phyloP scores from a whole-genome alignment of 208 protist species.

The Naegleria lovaniensis region DNA sequence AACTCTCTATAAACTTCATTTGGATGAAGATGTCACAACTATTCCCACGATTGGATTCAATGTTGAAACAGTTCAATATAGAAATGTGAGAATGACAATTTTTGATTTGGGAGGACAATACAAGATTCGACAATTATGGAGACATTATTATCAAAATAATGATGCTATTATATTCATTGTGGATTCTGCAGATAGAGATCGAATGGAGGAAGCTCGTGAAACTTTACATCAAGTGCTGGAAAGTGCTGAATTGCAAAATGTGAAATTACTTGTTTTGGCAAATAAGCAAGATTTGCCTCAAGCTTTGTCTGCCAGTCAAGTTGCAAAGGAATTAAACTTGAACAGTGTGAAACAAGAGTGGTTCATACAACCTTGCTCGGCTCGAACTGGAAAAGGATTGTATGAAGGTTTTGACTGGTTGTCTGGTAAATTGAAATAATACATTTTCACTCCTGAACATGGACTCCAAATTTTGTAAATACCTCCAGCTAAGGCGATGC shows the following conservation, averaged over 20 bases:
- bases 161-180: slow-evolving; percentile 56
- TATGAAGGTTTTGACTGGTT: slow-evolving; percentile 81
- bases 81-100: slow-evolving; percentile 92
- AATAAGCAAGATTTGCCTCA: slow-evolving; percentile 61
- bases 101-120: slow-evolving; percentile 24
- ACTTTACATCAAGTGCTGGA: slow-evolving; percentile 48
- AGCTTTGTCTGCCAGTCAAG: slow-evolving; percentile 34
- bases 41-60: slow-evolving; percentile 95
- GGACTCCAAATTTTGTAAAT: no score
- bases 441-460: no score
- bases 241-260: slow-evolving; percentile 49
- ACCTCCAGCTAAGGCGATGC: no score
- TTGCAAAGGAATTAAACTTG: slow-evolving; percentile 66
- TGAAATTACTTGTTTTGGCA: slow-evolving; percentile 54
- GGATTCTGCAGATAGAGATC: slow-evolving; percentile 48
- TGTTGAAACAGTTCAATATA: slow-evolving; percentile 87
- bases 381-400: slow-evolving; percentile 70
- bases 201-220: slow-evolving; percentile 43
- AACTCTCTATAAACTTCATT: slow-evolving; percentile 94
- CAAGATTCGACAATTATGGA: slow-evolving; percentile 54
- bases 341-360: slow-evolving; percentile 39
- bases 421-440: slow-evolving; percentile 21
- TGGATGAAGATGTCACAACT: slow-evolving; percentile 89
- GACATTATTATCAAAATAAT: slow-evolving; percentile 72
- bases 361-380: slow-evolving; percentile 67